Conservation (phyloP, 257 asterid genomes). For the Przewalskia tangutica region DNA sequence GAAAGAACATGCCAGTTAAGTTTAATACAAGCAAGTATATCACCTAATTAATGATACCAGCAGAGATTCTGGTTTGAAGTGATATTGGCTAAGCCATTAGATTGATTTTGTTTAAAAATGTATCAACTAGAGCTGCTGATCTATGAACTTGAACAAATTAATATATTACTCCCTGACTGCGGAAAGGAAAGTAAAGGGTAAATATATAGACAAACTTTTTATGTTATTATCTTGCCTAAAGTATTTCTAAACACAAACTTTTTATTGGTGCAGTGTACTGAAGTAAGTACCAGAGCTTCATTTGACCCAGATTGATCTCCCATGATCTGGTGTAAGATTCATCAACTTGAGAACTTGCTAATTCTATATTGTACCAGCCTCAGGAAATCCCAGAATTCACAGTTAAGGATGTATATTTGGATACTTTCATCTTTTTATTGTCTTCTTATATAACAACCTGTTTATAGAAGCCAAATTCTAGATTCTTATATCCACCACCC, state of each 20-base stretch:
- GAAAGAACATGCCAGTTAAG: neutral
- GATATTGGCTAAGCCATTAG: neutral
- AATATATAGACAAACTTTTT: neutral
- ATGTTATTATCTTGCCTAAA: neutral
- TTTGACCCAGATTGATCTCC: neutral
- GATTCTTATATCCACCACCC: neutral
- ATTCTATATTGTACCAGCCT: neutral
- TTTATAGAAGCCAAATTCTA: neutral
- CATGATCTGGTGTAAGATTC: neutral
- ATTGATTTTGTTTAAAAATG: neutral
- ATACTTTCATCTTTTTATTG: neutral
- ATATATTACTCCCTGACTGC: neutral
- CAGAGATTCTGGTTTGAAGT: neutral
- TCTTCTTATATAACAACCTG: neutral
- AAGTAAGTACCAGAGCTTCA: neutral
- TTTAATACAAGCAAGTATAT: no score
- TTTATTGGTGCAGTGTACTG: slow-evolving; percentile 20
- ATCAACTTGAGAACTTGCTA: neutral
- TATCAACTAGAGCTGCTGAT: neutral
- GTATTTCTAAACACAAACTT: neutral
- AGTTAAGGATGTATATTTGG: neutral
- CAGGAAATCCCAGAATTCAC: neutral
- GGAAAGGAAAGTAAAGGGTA: neutral
- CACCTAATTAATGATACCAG: neutral
- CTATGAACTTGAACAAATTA: neutral